Conservation (phyloP, 2,329 filamentous ascomycete genomes). For the Ustulina deusta region DNA sequence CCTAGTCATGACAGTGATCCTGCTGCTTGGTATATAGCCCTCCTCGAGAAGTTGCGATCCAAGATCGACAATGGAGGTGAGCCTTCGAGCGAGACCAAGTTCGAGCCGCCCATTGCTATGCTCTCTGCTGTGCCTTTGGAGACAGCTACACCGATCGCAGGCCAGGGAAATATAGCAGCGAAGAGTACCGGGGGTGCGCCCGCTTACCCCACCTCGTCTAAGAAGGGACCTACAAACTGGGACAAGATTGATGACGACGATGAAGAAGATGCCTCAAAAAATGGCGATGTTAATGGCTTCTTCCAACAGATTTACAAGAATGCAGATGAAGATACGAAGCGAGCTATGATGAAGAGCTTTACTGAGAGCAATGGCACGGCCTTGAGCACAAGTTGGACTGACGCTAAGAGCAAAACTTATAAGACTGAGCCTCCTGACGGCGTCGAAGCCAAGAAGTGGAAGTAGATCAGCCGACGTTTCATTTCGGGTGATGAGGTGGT, state of each 20-base stretch:
- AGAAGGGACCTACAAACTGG: slow-evolving; percentile 89
- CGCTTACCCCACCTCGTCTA: slow-evolving; percentile 87
- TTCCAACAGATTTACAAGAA: slow-evolving; percentile 90
- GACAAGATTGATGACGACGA: slow-evolving; percentile 74
- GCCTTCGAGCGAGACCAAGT: slow-evolving; percentile 17
- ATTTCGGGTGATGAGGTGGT: slow-evolving; percentile 23
- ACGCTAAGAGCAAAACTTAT: slow-evolving; percentile 79
- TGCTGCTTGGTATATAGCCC: slow-evolving; percentile 45
- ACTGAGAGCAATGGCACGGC: slow-evolving; percentile 93
- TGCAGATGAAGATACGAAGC: slow-evolving; percentile 81
- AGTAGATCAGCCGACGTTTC: slow-evolving; percentile 28
- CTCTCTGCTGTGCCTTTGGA: slow-evolving; percentile 23
- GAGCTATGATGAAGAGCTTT: slow-evolving; percentile 98
- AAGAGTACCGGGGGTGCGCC: slow-evolving; percentile 55
- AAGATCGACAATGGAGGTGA: slow-evolving; percentile 38
- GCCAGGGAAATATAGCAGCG: slow-evolving; percentile 28
- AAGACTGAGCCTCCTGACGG: slow-evolving; percentile 81
- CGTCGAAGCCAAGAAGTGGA: slow-evolving; percentile 80
- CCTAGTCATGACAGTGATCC: slow-evolving; percentile 34
- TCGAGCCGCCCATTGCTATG: slow-evolving; percentile 26
- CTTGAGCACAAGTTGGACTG: slow-evolving; percentile 90
- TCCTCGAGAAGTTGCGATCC: slow-evolving; percentile 42
- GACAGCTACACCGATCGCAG: slow-evolving; percentile 28
- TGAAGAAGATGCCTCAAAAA: slow-evolving; percentile 68
- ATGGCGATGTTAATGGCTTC: slow-evolving; percentile 78